Base-by-base conservation (phyloP, 2,329 filamentous ascomycete species). In the Neofusicoccum umdonicola region DNA sequence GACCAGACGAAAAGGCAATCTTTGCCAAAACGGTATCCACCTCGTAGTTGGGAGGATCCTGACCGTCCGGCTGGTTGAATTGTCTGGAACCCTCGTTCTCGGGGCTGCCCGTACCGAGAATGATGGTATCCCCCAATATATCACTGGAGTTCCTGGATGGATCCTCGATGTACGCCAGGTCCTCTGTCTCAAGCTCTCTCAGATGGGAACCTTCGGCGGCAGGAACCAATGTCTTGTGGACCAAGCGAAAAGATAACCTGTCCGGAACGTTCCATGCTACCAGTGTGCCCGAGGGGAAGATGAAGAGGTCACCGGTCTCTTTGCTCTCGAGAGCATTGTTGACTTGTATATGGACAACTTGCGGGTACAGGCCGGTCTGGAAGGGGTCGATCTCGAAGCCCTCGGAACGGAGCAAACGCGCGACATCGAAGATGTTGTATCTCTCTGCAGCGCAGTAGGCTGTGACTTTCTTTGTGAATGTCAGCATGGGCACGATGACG, bases 201-300 rank as follows among this genome's bases (percentile, higher is more conserved):
- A 89, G 78, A 74, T 96, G 91, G 2, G 91, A 86, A 60, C 88
- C 88, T 68, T 90, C 85, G 13, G 93, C 91, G 1, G 94, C 93
- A 0, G 88, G 85, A 19, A 91, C 84, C 12, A 98, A 83, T 37
- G 90, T 88, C 64, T 85, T 86, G 8, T 90, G 90, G 4, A 90
- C 88, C 27, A 93, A 80, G 56, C 84, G 85, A 19, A 84, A 84
- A 15, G 93, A 89, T 17, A 92, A 86, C 65, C 90, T 87, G 66
- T 92, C 86, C 0, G 92, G 89, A 1, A 97, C 83, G 4, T 91
- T 91, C 95, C 95, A 99, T 27, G 92, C 90, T 5, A 98, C 95
- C 7, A 98, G 85, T 12, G 93, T 96, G 11, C 95, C 95, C 0
- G 93, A 97, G 8, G 94, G 93, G 69, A 99, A 99, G 64, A 99